Evolutionary conservation across 257 asterid species (phyloP).

Genomic region (Salvia splendens): DNA sequence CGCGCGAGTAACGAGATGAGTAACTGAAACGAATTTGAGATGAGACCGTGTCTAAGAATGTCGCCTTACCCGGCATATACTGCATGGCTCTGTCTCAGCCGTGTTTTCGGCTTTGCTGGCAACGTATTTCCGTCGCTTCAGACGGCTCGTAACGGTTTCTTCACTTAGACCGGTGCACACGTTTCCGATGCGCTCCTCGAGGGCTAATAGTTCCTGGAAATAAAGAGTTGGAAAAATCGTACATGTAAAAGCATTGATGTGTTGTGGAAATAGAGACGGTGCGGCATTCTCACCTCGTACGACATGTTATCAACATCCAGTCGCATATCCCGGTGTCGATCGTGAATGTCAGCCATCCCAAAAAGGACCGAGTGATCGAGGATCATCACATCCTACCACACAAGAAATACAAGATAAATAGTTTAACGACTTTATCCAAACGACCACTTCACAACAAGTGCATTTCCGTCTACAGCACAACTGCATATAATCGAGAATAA

Average conservation of each 20-base stretch:
- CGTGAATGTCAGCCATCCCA: slow-evolving; percentile 60
- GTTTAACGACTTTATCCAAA: not conserved
- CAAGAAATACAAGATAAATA: no score
- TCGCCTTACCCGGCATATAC: slow-evolving; percentile 59
- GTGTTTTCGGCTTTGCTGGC: slow-evolving; percentile 26
- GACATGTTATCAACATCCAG: slow-evolving; percentile 77
- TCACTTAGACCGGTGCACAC: slow-evolving; percentile 70
- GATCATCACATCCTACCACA: slow-evolving; percentile 52
- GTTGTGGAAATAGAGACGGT: not conserved
- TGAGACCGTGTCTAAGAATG: not conserved
- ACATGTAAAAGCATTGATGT: not conserved
- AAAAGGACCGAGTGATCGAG: slow-evolving; percentile 57
- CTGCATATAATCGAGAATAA: not conserved
- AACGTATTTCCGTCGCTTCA: slow-evolving; percentile 44
- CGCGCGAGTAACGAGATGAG: not conserved
- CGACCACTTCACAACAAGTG: not conserved
- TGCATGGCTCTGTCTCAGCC: slow-evolving; percentile 62
- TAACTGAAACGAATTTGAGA: not conserved
- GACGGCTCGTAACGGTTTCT: slow-evolving; percentile 44
- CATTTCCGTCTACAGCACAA: not conserved
- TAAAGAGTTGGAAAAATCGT: not conserved
- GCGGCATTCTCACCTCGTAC: slow-evolving; percentile 53
- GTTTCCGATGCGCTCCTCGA: slow-evolving; percentile 70
- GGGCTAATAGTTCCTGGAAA: slow-evolving; percentile 63
- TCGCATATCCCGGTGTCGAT: slow-evolving; percentile 70